phyloP scores from a whole-genome alignment of 1,139 yeast species.

The Protomyces inundatus region DNA sequence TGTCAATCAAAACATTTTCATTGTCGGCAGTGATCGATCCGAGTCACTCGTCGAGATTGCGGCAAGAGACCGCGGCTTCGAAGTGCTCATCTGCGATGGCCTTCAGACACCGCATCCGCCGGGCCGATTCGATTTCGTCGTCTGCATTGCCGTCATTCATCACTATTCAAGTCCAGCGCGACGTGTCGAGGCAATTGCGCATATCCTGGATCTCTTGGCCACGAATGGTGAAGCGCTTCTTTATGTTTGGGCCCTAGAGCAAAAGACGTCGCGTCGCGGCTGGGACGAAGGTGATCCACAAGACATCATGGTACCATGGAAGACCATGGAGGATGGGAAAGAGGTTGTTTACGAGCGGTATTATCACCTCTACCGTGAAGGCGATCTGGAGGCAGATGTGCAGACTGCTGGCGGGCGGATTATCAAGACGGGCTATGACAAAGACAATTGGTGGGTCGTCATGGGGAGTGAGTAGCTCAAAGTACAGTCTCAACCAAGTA shows the following conservation, averaged over 20 bases:
- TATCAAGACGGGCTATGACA: slow-evolving; percentile 74
- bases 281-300: slow-evolving; percentile 87
- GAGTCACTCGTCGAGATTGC: slow-evolving; percentile 75
- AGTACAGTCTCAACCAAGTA: too few relatives aligned
- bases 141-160: slow-evolving; percentile 92
- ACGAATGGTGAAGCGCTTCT: slow-evolving; percentile 60
- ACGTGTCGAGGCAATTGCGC: slow-evolving; percentile 65
- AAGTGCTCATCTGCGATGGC: slow-evolving; percentile 71
- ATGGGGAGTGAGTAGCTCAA: neutral
- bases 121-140: slow-evolving; percentile 72
- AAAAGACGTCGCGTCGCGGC: slow-evolving; percentile 76
- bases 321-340: slow-evolving; percentile 38
- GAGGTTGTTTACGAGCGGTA: slow-evolving; percentile 67
- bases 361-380: slow-evolving; percentile 77
- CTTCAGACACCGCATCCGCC: slow-evolving; percentile 61
- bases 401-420: slow-evolving; percentile 60
- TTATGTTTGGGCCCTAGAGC: slow-evolving; percentile 97
- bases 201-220: slow-evolving; percentile 57
- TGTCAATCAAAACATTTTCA: slow-evolving; percentile 59
- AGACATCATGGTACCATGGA: slow-evolving; percentile 96
- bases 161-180: slow-evolving; percentile 85
- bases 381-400: slow-evolving; percentile 73
- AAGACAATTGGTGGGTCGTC: slow-evolving; percentile 87
- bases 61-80: slow-evolving; percentile 39
- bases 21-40: slow-evolving; percentile 73